Evolutionary conservation across 441 rosid genomes (phyloP), one percentile per base, ranked within the genome.

Genomic region (Bruguiera hainesii): DNA sequence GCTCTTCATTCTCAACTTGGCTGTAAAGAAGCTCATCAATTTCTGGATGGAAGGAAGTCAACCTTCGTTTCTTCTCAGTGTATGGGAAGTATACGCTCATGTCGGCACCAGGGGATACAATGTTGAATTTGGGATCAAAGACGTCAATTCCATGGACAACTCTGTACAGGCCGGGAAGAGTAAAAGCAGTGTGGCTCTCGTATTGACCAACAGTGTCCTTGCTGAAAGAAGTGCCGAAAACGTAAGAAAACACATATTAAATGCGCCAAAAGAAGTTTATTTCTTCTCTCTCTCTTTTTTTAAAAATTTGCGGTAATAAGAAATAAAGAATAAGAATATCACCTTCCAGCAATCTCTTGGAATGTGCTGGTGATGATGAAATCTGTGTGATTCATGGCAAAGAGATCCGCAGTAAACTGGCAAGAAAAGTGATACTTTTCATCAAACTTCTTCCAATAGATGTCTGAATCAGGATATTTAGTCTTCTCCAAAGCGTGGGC

Each of bases 311-410:
- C 3, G 29, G 1, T 10, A 37, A 31, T 33, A 51, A 19, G 11
- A 42, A 55, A 55, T 20, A 3, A 30, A 33, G 52, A 11, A 18
- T 30, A n/a, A 37, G 3, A 15, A 50, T 57, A 59, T 66, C 53
- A 93, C 98, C 97, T 93, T 85, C 98, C 98, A 70, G 98, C 98
- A 69, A 93, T 93, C 71, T 93, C 98, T 72, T 93, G 98, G 87
- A 85, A 91, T 52, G 97, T 93, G 75, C 98, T 90, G 72, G 98
- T 93, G 89, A 93, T 93, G 71, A 93, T 93, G 81, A 93, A 93
- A 73, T 93, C 97, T 3, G 98, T 87, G 61, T 90, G 97, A 81
- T 93, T 93, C 98, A 93, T 93, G 52, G 98, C 98, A 8, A 89
- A 69, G 25, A 93, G 88, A 84, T 93, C 97, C 10, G 98, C 98